Conservation (phyloP, 2,329 filamentous ascomycete genomes). For the Hawksworthiomyces lignivorus region DNA sequence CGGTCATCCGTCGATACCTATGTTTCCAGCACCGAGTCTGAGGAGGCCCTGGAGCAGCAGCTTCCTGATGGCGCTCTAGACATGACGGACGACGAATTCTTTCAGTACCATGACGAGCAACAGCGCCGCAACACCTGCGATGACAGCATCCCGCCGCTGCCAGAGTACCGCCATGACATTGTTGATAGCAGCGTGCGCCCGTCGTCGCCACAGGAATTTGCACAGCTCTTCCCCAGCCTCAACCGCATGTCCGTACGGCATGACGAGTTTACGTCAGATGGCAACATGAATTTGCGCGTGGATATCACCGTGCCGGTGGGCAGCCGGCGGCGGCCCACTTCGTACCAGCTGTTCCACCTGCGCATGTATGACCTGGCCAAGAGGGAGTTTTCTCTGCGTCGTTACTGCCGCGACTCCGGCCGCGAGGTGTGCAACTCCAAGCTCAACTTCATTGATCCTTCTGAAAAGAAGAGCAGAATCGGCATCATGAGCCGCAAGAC, state of each 20-base stretch:
- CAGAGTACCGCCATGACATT: constrained; percentile 52
- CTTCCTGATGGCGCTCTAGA: constrained; percentile 28
- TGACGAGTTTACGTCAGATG: constrained; percentile 82
- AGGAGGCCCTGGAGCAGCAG: constrained; percentile 42
- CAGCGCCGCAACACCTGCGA: neutral
- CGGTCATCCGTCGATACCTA: constrained; percentile 70
- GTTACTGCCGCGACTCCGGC: constrained; percentile 88
- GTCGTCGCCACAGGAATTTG: constrained; percentile 76
- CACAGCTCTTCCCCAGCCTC: constrained; percentile 76
- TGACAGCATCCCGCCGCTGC: constrained; percentile 43
- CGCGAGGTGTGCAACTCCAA: constrained; percentile 85
- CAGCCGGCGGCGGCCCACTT: constrained; percentile 56
- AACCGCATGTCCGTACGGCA: constrained; percentile 77
- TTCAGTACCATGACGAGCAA: constrained; percentile 12
- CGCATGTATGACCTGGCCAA: constrained; percentile 86
- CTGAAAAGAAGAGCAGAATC: constrained; percentile 33
- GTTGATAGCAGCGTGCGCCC: constrained; percentile 61
- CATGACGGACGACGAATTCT: constrained; percentile 28
- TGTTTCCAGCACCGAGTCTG: constrained; percentile 61
- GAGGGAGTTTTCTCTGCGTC: constrained; percentile 81
- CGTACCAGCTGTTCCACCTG: constrained; percentile 73
- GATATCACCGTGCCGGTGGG: constrained; percentile 61
- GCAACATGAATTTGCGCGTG: constrained; percentile 92
- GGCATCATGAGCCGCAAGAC: constrained; percentile 28
- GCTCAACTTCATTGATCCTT: constrained; percentile 56